Evolutionary conservation across 2,329 filamentous ascomycete genomes (phyloP).

Genomic region (Sporothrix mexicana): DNA sequence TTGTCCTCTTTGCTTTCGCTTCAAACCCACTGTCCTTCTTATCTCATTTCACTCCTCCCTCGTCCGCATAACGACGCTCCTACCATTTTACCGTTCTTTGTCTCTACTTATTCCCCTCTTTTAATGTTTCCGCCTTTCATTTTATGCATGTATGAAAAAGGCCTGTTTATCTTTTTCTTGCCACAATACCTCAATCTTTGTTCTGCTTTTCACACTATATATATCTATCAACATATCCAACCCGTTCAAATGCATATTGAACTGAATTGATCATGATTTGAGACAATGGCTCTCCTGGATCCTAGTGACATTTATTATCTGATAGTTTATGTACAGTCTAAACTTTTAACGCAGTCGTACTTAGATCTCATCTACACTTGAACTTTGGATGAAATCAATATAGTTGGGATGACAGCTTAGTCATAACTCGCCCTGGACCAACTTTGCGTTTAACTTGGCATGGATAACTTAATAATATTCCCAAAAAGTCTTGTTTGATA

Average conservation of each 20-base stretch:
- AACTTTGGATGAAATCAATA: no score
- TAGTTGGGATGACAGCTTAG: no score
- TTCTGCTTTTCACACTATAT: neutral
- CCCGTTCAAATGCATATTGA: neutral
- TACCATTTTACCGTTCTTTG: neutral
- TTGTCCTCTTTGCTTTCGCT: neutral
- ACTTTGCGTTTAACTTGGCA: no score
- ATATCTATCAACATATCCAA: conserved; percentile 4
- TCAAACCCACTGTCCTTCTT: neutral
- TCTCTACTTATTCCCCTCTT: neutral
- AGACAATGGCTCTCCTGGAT: neutral
- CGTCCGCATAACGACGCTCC: no score
- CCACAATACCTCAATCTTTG: neutral
- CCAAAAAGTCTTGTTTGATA: no score
- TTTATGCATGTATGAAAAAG: conserved; percentile 11
- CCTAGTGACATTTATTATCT: no score
- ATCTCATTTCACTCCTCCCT: neutral
- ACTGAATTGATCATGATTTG: neutral
- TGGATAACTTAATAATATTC: no score
- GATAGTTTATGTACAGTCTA: no score
- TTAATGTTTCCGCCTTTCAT: neutral
- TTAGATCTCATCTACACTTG: no score
- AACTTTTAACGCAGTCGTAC: no score
- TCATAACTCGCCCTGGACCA: no score
- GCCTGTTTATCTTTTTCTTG: neutral